Conservation (phyloP, 2,329 filamentous ascomycete species). For the Daldinia sp. region DNA sequence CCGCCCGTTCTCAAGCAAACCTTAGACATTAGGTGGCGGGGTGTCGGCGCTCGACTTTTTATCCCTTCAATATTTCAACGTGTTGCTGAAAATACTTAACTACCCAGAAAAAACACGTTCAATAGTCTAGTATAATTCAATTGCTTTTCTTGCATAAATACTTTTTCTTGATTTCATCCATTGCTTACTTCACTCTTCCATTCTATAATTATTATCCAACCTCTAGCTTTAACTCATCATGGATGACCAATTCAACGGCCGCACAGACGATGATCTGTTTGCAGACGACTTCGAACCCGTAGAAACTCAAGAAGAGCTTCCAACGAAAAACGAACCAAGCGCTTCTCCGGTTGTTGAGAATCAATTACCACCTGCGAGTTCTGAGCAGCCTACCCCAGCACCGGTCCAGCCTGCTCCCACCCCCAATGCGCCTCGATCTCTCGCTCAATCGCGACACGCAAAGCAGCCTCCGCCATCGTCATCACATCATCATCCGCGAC, state of each 20-base stretch:
- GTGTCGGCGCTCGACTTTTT: conserved; percentile 35
- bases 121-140: not conserved
- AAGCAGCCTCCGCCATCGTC: conserved; percentile 31
- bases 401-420: conserved; percentile 27
- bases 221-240: conserved; percentile 51
- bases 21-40: conserved; percentile 32
- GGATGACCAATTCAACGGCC: conserved; percentile 72
- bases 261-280: conserved; percentile 73
- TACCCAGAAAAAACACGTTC: not conserved
- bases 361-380: conserved; percentile 27
- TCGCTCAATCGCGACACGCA: conserved; percentile 54
- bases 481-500: conserved; percentile 39
- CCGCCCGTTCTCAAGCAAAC: conserved; percentile 27
- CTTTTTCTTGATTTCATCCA: not conserved
- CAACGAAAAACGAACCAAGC: conserved; percentile 16
- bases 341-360: conserved; percentile 24
- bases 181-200: not conserved
- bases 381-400: conserved; percentile 24
- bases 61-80: conserved; percentile 26
- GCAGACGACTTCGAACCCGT: conserved; percentile 72
- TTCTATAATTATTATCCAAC: not conserved
- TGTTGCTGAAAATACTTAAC: not conserved
- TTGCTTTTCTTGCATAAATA: not conserved
- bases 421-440: conserved; percentile 42
- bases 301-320: conserved; percentile 36